Evolutionary conservation across 768 basidiomycete genomes (phyloP), one percentile per base, ranked within the genome.

Genomic region (Lactarius hengduanensis): DNA sequence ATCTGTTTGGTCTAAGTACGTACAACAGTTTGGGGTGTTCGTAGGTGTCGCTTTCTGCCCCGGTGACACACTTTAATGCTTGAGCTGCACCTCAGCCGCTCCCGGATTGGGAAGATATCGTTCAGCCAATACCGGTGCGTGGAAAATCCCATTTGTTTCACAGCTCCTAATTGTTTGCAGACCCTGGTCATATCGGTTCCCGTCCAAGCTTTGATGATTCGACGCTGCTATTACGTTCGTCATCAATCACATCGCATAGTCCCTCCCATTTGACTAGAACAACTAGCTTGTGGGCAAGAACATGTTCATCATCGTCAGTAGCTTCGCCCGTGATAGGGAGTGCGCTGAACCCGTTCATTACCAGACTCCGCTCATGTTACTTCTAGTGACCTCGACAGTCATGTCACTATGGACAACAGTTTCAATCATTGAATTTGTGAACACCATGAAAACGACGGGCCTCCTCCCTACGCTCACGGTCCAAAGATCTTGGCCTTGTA

Each of bases 171-270:
- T 28, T 5, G 7, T 59, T 38, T n/a, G 18, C 20, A 67, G 66
- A 54, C 40, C 18, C 50, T 55, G 18, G 1, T 45, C 40, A 63
- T 63, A n/a, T 30, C 66, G 11, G 30, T 30, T 41, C 66, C 66
- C 5, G 58, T 67, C n/a, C 66, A 67, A 4, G 40, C 50, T 11
- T 41, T 59, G 40, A 63, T 67, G 61, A 54, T 67, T n/a, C 53
- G 61, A 41, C 66, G 66, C 10, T 67, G 66, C 41, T 63, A 67
- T 59, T 18, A 67, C 56, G 66, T 67, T 47, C 34, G 66, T 63
- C 11, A n/a, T 36, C 7, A 16, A 28, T 30, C 26, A 28, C 18
- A 20, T 55, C 30, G 18, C 22, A 22, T 10, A 20, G 16, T 13
- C 1, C 15, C 13, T 16, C 20, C 2, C 11, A 43, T 47, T 54